Evolutionary conservation across 345 rosid species (phyloP).

Genomic region (Melaleuca alternifolia): DNA sequence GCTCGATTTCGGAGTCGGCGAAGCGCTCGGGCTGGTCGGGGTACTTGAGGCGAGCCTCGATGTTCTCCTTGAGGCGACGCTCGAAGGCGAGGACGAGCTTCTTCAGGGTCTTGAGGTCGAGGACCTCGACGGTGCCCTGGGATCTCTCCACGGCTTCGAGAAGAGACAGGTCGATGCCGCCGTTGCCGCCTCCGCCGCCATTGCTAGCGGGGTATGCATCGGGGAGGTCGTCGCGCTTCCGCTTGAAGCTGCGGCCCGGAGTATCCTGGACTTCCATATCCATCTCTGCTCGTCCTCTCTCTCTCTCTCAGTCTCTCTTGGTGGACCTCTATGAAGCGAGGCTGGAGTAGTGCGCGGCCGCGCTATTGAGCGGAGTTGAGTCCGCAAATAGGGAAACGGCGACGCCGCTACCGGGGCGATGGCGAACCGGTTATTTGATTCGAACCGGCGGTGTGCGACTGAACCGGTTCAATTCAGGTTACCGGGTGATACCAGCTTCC

Average conservation of each 20-base stretch:
- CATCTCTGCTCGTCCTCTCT: neutral
- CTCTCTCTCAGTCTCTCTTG: neutral
- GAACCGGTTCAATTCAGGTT: neutral
- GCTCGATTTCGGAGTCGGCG: conserved; percentile 80
- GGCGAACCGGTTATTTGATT: neutral
- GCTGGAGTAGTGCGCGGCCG: neutral
- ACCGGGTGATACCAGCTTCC: neutral
- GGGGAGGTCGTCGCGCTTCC: neutral
- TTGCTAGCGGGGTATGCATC: neutral
- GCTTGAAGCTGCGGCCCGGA: neutral
- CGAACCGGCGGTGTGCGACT: neutral
- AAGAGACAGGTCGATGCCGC: conserved; percentile 55
- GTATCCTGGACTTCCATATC: neutral
- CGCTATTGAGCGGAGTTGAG: neutral
- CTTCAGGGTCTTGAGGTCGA: conserved; percentile 72
- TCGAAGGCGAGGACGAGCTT: conserved; percentile 91
- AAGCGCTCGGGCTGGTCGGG: conserved; percentile 82
- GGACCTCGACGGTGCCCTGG: conserved; percentile 46
- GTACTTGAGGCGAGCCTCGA: conserved; percentile 92
- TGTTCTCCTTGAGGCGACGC: conserved; percentile 93
- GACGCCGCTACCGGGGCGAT: neutral
- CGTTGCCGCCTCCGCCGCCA: conserved; percentile 3
- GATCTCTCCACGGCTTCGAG: conserved; percentile 85
- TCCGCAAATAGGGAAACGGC: neutral
- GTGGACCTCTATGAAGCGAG: neutral